Base-by-base conservation (phyloP, 192 early-diverging fungal species). In the Backusella luteola region DNA sequence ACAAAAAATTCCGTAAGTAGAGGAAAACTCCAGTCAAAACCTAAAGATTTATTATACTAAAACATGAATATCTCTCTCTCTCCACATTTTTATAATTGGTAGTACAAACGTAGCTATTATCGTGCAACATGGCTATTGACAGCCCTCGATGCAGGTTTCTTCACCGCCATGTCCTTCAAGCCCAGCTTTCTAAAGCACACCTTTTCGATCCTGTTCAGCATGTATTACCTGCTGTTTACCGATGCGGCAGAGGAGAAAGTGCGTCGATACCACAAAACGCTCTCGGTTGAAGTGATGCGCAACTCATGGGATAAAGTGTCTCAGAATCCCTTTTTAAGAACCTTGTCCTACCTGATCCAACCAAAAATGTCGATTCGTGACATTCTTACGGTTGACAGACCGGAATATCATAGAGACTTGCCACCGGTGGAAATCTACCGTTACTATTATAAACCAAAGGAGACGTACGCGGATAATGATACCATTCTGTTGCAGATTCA, bases 141-240 rank as follows among this genome's bases (percentile, higher is more conserved):
- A 1, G 94, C 93, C 4, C 81, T 97, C 26, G 97, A 99, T 75
- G 97, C 96, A 1, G 97, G 96, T 0, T 97, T 97, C 84, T 91
- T 96, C 76, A 96, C 95, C 0, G 94, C 95, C 12, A 94, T 96
- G 91, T 77, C 85, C 36, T 86, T 97, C 35, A 83, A 86, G 17
- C 94, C 95, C 0, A 92, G 90, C 67, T 86, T 85, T 69, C 78
- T 96, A 34, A 86, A 94, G 6, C 94, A 99, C 78, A 84, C 94
- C 0, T 79, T 91, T 69, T 92, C 92, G 0, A 79, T 97, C 3
- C 36, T 96, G 5, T 96, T 97, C 75, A 87, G 92, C 0, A 46
- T 90, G 6, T 92, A 93, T 70, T 99, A 99, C 74, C 81, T 99
- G 21, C 86, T 95, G 32, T 94, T 92, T 77, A 91, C 95, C 6